Base-by-base conservation (phyloP, 1,284 basidiomycete species). In the Boletus sp. region DNA sequence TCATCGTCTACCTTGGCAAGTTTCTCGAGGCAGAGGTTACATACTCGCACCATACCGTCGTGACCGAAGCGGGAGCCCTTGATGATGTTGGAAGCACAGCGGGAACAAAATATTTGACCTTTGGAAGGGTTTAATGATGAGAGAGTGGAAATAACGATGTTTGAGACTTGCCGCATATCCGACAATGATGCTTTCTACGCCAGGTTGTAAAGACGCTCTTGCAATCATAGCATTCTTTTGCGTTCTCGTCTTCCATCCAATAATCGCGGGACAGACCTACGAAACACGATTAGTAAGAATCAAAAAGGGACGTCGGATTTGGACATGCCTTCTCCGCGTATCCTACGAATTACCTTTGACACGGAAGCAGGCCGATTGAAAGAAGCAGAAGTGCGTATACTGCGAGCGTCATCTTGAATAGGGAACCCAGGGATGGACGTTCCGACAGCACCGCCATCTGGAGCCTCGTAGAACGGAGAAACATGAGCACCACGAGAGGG, bases 211-310 rank as follows among this genome's bases (percentile, higher is more conserved):
- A 98, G 19, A 91, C 81, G 64, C 91, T 93, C 75, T 88, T 94
- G 79, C 95, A 97, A 74, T 96, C 93, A 72, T 94, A 96, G 72
- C 95, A 97, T 71, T 98, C 97, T 72, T 93, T 97, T 69, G 93
- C 94, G 60, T 93, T 91, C 70, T 96, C 94, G 72, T 99, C 97
- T 63, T 95, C 93, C 93, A 97, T 97, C 95, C 95, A 98, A 72
- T 97, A 97, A 71, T 96, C 93, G 64, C 85, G 83, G 17, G 90
- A 93, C 38, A 94, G 72, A 16, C 92, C 92, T 94, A 64, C 21
- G 52, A 30, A 37, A 48, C 62, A 30, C 61, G 59, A 60, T 66
- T 62, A 63, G 65, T 43, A 58, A 44, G n/a, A 52, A 33, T 44
- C 38, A 50, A 40, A 25, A 19, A 21, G 50, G 27, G 47, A 60